Conservation (phyloP, 306 rosid genomes). For the Oxytropis ochrocephala region DNA sequence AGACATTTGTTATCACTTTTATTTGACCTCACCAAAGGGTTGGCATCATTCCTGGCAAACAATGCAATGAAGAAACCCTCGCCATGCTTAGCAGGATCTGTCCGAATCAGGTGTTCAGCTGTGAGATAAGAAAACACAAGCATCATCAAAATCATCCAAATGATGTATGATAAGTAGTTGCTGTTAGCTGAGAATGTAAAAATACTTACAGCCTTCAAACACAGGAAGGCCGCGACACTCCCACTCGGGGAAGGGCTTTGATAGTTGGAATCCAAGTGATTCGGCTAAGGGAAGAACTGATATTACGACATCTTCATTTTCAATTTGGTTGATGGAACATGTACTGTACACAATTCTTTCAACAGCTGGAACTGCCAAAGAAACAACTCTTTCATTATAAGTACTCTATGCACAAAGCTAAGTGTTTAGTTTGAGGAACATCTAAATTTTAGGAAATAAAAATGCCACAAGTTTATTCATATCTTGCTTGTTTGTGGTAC, state of each 20-base stretch:
- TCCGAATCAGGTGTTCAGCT: conserved; percentile 55
- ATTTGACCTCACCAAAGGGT: background rate
- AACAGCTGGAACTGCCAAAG: conserved; percentile 64
- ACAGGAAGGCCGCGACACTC: conserved; percentile 59
- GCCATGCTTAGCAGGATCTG: conserved; percentile 60
- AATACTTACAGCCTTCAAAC: conserved; percentile 56
- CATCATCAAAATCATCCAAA: background rate
- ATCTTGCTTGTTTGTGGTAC: background rate
- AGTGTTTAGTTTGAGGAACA: background rate
- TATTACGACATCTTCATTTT: conserved; percentile 69
- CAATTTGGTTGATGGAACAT: conserved; percentile 70
- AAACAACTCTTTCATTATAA: background rate
- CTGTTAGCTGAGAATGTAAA: background rate
- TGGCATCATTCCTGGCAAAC: conserved; percentile 32
- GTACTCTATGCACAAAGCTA: background rate
- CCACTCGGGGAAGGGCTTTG: conserved; percentile 57
- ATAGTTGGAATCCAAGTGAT: conserved; percentile 53
- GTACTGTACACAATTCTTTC: conserved; percentile 82
- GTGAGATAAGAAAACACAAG: conserved; percentile 15
- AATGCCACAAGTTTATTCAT: background rate
- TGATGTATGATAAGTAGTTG: background rate
- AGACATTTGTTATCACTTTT: background rate
- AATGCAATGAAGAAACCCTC: conserved; percentile 90
- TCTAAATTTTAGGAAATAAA: background rate
- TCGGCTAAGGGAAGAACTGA: conserved; percentile 65